These are phyloP conservation scores for Gonium pectorale DNA, from an alignment of 139 green algal genomes.

Conservation along the genomic window DNA sequence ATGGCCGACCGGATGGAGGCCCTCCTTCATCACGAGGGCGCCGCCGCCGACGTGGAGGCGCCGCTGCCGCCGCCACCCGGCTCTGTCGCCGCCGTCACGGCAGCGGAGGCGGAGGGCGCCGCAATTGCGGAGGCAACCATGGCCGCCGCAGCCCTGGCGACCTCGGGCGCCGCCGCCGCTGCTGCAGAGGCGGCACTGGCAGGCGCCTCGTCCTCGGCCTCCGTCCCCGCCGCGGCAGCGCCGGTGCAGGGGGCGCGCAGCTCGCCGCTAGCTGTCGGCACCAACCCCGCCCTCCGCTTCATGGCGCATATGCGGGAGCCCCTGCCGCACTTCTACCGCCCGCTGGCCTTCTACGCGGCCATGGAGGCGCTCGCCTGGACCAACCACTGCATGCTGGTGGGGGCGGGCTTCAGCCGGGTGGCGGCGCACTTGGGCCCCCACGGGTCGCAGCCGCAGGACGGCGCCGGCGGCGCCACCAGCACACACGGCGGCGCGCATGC, in stretches of 20 bases:
- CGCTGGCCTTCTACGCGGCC: slow-evolving; percentile 35
- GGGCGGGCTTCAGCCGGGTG: slow-evolving; percentile 21
- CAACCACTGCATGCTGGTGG: slow-evolving; percentile 51
- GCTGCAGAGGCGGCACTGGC: too few species aligned
- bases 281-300: slow-evolving; percentile 35
- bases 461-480: not conserved
- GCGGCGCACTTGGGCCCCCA: too few species aligned
- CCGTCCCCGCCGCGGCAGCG: too few species aligned
- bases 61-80: too few species aligned
- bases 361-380: slow-evolving; percentile 25
- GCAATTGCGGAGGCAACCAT: too few species aligned
- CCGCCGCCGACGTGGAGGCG: too few species aligned
- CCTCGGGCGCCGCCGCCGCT: too few species aligned
- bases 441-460: too few species aligned
- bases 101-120: too few species aligned
- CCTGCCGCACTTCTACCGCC: slow-evolving; percentile 56
- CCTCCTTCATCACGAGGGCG: slow-evolving; percentile 25
- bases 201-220: too few species aligned
- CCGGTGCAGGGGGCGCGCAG: not conserved
- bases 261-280: not conserved
- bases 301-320: slow-evolving; percentile 51
- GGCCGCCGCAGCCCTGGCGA: too few species aligned
- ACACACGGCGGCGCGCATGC: not conserved
- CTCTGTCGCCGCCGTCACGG: too few species aligned
- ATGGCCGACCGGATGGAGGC: slow-evolving; percentile 42